Evolutionary conservation across 805 yeast genomes (phyloP).

Genomic region (Starmerella bombicola): DNA sequence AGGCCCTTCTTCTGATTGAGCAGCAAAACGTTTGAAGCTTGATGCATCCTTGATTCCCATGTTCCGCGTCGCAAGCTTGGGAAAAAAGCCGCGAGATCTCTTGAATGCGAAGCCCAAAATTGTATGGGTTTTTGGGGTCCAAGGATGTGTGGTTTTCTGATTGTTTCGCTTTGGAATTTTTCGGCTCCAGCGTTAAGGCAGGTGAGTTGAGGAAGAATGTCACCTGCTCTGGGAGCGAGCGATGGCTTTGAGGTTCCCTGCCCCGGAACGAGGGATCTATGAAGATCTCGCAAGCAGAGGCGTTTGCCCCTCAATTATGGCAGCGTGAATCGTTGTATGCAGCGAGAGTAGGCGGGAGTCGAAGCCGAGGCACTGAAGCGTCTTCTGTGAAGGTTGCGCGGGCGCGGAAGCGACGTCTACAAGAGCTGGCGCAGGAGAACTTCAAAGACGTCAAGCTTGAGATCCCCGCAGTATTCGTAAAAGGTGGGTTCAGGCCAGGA

Average conservation of each 20-base stretch:
- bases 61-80: neutral
- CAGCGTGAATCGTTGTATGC: constrained; percentile 3
- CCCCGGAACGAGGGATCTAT: too few relatives aligned
- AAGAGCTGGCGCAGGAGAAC: constrained; percentile 22
- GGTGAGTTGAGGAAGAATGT: too few relatives aligned
- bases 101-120: neutral
- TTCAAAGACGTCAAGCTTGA: constrained; percentile 21
- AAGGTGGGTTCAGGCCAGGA: constrained; percentile 22
- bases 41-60: neutral
- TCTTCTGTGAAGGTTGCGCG: constrained; percentile 15
- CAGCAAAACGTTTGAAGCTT: neutral
- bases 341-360: constrained; percentile 9
- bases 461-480: constrained; percentile 21
- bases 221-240: too few relatives aligned
- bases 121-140: too few relatives aligned
- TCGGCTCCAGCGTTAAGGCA: too few relatives aligned
- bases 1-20: neutral
- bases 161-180: neutral
- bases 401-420: constrained; percentile 18
- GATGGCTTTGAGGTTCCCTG: too few relatives aligned
- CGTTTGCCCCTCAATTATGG: constrained; percentile 1
- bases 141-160: neutral
- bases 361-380: constrained; percentile 14
- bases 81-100: constrained; percentile 1
- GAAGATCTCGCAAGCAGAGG: constrained; percentile 13